phyloP scores from a whole-genome alignment of 2,329 filamentous ascomycete genomes.

The Fusarium succisae region DNA sequence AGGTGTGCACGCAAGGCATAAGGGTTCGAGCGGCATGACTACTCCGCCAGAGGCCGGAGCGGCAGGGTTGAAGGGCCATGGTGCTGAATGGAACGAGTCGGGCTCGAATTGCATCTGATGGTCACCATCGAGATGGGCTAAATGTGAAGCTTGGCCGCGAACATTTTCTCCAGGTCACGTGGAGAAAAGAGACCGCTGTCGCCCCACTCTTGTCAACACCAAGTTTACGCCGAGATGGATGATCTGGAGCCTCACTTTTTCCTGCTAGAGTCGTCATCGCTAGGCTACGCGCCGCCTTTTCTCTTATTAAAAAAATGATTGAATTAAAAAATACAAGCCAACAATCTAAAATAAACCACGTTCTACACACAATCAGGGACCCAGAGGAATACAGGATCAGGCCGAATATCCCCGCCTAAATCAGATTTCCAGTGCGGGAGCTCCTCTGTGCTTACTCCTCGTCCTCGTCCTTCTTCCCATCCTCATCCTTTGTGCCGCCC shows the following conservation, averaged over 20 bases:
- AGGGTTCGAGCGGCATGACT: slow-evolving; percentile 37
- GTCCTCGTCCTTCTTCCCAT: background rate
- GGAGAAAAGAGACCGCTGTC: slow-evolving; percentile 12
- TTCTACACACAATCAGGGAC: background rate
- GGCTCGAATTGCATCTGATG: slow-evolving; percentile 1
- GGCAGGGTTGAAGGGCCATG: slow-evolving; percentile 50
- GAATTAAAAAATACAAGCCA: background rate
- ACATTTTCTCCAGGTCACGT: slow-evolving; percentile 49
- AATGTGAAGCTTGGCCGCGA: slow-evolving; percentile 35
- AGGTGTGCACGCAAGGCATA: slow-evolving; percentile 41
- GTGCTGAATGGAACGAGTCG: slow-evolving; percentile 17
- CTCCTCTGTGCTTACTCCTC: background rate
- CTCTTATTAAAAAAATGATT: background rate
- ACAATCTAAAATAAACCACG: background rate
- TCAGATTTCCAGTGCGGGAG: background rate
- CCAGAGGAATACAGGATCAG: background rate
- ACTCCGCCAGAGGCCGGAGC: slow-evolving; percentile 42
- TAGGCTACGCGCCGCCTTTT: background rate
- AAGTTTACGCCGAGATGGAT: background rate
- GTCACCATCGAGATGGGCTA: background rate
- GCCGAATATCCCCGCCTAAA: no score
- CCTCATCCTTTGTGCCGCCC: background rate
- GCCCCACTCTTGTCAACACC: slow-evolving; percentile 36
- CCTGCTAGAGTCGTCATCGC: background rate
- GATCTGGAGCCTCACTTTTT: slow-evolving; percentile 12